Conservation (phyloP, 2,329 filamentous ascomycete species). For the Penicillium aurantiogriseum region DNA sequence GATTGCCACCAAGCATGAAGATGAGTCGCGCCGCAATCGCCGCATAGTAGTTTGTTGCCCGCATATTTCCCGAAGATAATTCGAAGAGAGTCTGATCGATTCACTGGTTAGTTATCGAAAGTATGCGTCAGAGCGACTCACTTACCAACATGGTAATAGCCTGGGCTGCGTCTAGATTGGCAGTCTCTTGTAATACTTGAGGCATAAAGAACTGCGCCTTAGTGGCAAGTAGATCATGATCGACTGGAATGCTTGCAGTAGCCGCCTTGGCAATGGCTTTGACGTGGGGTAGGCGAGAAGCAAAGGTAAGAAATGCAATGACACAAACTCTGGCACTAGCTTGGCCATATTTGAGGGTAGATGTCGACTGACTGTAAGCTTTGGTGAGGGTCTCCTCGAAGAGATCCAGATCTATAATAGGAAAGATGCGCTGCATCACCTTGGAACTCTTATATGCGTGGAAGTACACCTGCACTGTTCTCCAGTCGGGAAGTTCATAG, state of each 20-base stretch:
- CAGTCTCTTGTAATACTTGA: slow-evolving; percentile 44
- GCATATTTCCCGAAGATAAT: slow-evolving; percentile 49
- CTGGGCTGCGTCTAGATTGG: slow-evolving; percentile 47
- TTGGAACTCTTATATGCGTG: slow-evolving; percentile 32
- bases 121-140: neutral
- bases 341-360: slow-evolving; percentile 21
- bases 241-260: slow-evolving; percentile 24
- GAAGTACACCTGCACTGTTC: slow-evolving; percentile 33
- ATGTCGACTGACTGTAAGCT: slow-evolving; percentile 43
- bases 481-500: slow-evolving; percentile 40
- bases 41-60: slow-evolving; percentile 46
- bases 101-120: neutral
- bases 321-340: slow-evolving; percentile 49
- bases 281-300: slow-evolving; percentile 26
- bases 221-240: slow-evolving; percentile 43
- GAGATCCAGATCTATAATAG: slow-evolving; percentile 48
- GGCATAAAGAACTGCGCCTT: slow-evolving; percentile 47
- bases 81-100: slow-evolving; percentile 45
- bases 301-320: slow-evolving; percentile 49
- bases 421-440: slow-evolving; percentile 48
- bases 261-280: neutral
- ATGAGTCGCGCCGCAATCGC: slow-evolving; percentile 50
- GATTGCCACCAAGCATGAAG: slow-evolving; percentile 52
- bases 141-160: slow-evolving; percentile 51
- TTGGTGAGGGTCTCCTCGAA: slow-evolving; percentile 48